These are phyloP conservation scores for Curvularia sp. DNA, from an alignment of 2,329 filamentous ascomycete genomes.

Conservation along the genomic window DNA sequence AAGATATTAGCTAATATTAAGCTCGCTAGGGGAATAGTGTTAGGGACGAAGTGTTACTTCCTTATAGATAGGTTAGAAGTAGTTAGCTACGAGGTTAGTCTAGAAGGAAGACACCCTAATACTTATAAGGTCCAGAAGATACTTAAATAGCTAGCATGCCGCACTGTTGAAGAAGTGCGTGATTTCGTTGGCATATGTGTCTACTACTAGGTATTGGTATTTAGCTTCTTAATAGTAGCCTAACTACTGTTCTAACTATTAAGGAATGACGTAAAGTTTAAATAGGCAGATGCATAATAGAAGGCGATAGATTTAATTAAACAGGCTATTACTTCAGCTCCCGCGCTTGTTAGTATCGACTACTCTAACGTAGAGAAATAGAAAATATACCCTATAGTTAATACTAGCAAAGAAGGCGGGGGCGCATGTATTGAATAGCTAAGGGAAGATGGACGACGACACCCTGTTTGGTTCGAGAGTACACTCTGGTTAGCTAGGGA, in stretches of 20 bases:
- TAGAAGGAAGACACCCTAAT: background rate
- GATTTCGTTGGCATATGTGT: slow-evolving; percentile 7
- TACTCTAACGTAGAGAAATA: background rate
- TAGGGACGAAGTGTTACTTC: background rate
- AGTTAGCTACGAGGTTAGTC: slow-evolving; percentile 6
- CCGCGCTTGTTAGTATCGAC: background rate
- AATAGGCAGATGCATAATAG: background rate
- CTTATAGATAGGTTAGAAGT: background rate
- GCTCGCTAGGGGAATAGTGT: background rate
- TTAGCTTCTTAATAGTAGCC: background rate
- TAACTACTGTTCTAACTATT: slow-evolving; percentile 8
- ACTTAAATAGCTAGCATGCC: slow-evolving; percentile 1
- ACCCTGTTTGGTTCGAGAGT: background rate
- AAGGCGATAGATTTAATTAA: background rate
- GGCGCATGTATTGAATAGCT: background rate
- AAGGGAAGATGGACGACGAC: background rate
- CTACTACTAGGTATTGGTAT: slow-evolving; percentile 11
- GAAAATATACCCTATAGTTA: background rate
- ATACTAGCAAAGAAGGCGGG: background rate
- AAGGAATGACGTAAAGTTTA: background rate
- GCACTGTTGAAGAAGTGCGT: background rate
- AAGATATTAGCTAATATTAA: slow-evolving; percentile 3
- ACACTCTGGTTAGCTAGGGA: background rate
- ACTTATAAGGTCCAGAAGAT: slow-evolving; percentile 8
- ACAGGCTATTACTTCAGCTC: background rate